Evolutionary conservation across 164 flowering plant species (phyloP).

Genomic region (Stephania yunnanensis): DNA sequence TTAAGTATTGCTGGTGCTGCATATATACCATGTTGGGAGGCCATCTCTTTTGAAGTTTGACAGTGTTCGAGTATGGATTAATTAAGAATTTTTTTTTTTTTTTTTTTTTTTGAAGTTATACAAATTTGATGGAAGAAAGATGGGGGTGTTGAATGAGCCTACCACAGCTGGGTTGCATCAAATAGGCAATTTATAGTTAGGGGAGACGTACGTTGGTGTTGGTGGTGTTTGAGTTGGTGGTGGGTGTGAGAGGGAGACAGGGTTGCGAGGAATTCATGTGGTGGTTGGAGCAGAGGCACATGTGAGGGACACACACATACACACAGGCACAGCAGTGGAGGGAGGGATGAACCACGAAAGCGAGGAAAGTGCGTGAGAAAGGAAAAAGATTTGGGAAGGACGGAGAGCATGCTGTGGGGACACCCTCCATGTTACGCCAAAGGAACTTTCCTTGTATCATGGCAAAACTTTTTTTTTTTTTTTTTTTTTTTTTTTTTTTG

Average conservation of each 20-base stretch:
- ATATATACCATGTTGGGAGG: no score
- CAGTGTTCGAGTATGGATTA: no score
- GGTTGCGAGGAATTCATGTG: conserved; percentile 9
- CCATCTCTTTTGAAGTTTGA: no score
- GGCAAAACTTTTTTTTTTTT: no score
- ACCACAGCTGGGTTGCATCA: not conserved
- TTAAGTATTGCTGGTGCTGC: no score
- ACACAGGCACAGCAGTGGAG: not conserved
- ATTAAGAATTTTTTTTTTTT: no score
- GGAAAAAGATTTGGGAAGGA: not conserved
- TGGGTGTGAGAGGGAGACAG: conserved; percentile 7
- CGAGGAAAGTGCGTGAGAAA: not conserved
- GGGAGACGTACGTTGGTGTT: no score
- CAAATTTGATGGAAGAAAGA: no score
- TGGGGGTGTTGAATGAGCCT: no score
- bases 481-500: no score
- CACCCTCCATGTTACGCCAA: not conserved
- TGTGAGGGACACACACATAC: not conserved
- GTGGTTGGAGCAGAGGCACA: conserved; percentile 11
- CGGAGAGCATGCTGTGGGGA: not conserved
- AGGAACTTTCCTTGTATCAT: not conserved
- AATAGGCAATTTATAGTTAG: not conserved
- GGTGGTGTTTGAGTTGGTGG: not conserved
- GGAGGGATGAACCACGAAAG: not conserved
- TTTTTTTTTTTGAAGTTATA: no score